Base-by-base conservation (phyloP, 768 basidiomycete genomes). In the Naganishia onofrii region DNA sequence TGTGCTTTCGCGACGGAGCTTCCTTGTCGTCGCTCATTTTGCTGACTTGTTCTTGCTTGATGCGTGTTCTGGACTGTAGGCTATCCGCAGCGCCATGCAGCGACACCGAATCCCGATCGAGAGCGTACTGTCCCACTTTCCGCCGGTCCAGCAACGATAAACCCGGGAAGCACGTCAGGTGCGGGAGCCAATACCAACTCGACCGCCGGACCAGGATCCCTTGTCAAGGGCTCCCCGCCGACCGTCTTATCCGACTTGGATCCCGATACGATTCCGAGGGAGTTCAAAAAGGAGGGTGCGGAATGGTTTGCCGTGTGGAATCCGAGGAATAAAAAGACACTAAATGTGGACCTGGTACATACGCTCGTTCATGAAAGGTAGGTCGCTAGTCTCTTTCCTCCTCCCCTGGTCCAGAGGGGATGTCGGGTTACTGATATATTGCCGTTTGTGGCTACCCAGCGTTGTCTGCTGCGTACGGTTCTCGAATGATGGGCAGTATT, bases 221-320 rank as follows among this genome's bases (percentile, higher is more conserved):
- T 44, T 2, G 23, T 44, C 23, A 42, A 44, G 23, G 17, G 38
- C 23, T 75, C 77, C 29, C 79, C 77, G 5, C 76, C 77, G 10
- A 70, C 76, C 0, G 67, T 77, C 23, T 71, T 79, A 7, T 79
- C 79, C 17, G 80, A 80, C 57, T 76, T 82, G 13, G 82, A 82
- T 55, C 80, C 80, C 13, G 82, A 82, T 1, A 79, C 79, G 54
- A 78, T 81, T 7, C 77, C 80, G 23, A 74, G 79, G 28, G 82
- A 82, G 48, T 74, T 81, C 54, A 83, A 83, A 88, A 93, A 86
- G 77, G 85, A 86, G 78, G 92, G 91, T 0, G 81, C 83, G 55
- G 92, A 94, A 76, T 95, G 93, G 93, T 90, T 91, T 77, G 91
- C 89, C 6, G 84, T 92, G 56, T 93, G 91, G 84, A 93, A 90